phyloP scores from a whole-genome alignment of 176 grass and related monocot genomes.

The Tillandsia leiboldiana region DNA sequence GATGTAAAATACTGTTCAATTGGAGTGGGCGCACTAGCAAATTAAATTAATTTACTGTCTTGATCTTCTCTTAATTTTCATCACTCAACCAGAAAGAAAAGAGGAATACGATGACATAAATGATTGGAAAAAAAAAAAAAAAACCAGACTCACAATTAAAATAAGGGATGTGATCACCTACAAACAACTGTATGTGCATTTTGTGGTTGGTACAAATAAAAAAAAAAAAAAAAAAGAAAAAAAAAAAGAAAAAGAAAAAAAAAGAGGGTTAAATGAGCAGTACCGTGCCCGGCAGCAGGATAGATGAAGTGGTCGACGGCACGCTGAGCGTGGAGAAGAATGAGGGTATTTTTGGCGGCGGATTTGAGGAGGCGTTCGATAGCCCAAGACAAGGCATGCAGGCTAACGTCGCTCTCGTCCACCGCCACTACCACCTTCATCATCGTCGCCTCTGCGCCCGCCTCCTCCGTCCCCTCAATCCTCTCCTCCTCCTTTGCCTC shows the following conservation, averaged over 20 bases:
- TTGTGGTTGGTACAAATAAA: too few species aligned
- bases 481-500: background rate
- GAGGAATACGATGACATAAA: background rate
- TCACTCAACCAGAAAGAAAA: background rate
- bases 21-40: too few species aligned
- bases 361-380: conserved; percentile 44
- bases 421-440: conserved; percentile 62
- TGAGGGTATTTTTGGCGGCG: conserved; percentile 19
- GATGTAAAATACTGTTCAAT: too few species aligned
- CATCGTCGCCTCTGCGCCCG: background rate
- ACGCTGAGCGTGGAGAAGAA: conserved; percentile 64
- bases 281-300: conserved; percentile 55
- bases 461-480: conserved; percentile 21
- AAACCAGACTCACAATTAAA: background rate
- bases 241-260: too few species aligned
- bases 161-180: background rate
- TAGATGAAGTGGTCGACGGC: conserved; percentile 42
- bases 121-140: background rate
- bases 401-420: conserved; percentile 78
- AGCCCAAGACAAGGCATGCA: conserved; percentile 58
- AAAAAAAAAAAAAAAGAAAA: background rate
- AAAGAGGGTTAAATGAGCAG: background rate
- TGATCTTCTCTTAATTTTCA: too few species aligned
- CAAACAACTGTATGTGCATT: background rate
- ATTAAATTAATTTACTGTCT: too few species aligned